Conservation (phyloP, 2,329 filamentous ascomycete species). For the Sporothrix luriei region DNA sequence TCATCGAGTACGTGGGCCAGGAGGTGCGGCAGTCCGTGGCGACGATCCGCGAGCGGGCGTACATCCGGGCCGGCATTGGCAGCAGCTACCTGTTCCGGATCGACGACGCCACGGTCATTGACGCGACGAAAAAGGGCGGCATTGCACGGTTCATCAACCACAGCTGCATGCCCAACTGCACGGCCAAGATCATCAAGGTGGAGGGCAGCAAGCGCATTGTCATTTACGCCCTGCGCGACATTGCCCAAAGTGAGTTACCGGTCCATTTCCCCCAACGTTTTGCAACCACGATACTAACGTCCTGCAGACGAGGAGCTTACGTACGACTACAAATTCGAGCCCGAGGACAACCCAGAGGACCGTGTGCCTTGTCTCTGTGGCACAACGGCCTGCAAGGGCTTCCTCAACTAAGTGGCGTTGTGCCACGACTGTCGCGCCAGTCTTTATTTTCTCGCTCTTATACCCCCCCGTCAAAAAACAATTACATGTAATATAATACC, state of each 20-base stretch:
- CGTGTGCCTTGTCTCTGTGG: conserved; percentile 97
- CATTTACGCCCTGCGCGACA: conserved; percentile 96
- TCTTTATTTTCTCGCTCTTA: neutral
- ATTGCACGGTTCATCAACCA: conserved; percentile 99
- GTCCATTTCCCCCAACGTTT: too few relatives aligned
- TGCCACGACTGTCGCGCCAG: neutral
- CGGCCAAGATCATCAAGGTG: conserved; percentile 98
- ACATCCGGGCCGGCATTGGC: conserved; percentile 94
- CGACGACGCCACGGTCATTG: conserved; percentile 95
- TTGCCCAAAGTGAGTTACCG: conserved; percentile 79
- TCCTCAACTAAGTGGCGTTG: conserved; percentile 75
- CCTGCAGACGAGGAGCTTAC: conserved; percentile 91
- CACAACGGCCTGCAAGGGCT: conserved; percentile 94
- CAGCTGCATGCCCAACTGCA: conserved; percentile 97
- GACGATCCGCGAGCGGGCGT: conserved; percentile 89
- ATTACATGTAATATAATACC: neutral
- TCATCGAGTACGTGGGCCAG: conserved; percentile 98
- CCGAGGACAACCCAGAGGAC: conserved; percentile 90
- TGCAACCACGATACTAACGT: conserved; percentile 28
- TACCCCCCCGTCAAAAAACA: neutral
- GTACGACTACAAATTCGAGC: conserved; percentile 99
- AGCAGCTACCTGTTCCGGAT: conserved; percentile 98
- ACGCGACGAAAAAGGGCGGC: conserved; percentile 97
- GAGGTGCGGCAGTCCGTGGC: conserved; percentile 96
- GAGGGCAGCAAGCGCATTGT: conserved; percentile 98